Percentiles rank a stretch among this genome's conserved stretches.
Conservation (phyloP, 2,329 filamentous ascomycete genomes). For the Calonectria honghensis region DNA sequence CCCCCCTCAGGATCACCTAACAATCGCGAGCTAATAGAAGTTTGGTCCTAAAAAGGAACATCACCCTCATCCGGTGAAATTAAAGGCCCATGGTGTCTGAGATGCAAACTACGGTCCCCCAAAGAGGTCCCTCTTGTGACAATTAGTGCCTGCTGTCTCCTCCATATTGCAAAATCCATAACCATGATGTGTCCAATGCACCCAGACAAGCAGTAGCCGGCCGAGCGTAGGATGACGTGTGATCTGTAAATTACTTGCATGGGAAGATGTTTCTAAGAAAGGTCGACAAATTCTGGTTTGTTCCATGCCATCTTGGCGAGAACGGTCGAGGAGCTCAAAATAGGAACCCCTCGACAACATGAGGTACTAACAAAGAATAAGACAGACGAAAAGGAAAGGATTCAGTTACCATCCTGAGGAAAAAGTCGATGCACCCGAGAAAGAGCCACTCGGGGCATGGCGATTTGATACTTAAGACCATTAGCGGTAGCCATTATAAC, state of each 20-base stretch:
- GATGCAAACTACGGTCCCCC: slow-evolving; percentile 51
- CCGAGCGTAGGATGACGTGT: slow-evolving; percentile 75
- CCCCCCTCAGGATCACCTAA: slow-evolving; percentile 44
- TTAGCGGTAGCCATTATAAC: slow-evolving; percentile 77
- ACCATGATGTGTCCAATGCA: slow-evolving; percentile 78
- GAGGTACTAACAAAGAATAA: slow-evolving; percentile 52
- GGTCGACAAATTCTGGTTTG: slow-evolving; percentile 67
- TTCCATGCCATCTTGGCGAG: slow-evolving; percentile 59
- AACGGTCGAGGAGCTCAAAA: slow-evolving; percentile 57
- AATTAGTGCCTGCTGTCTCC: slow-evolving; percentile 58
- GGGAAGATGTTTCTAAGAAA: slow-evolving; percentile 70
- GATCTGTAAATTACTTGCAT: slow-evolving; percentile 72
- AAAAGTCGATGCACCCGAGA: not conserved
- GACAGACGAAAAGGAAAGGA: slow-evolving; percentile 41
- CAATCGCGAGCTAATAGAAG: slow-evolving; percentile 50
- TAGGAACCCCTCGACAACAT: slow-evolving; percentile 52
- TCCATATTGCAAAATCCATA: slow-evolving; percentile 76
- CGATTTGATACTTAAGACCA: slow-evolving; percentile 5
- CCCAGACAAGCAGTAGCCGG: slow-evolving; percentile 69
- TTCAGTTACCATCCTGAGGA: slow-evolving; percentile 30
- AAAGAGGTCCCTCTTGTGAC: slow-evolving; percentile 40
- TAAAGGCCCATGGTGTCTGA: slow-evolving; percentile 48
- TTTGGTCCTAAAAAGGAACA: slow-evolving; percentile 42
- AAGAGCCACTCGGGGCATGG: not conserved
- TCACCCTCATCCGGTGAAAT: slow-evolving; percentile 40